A percentile compares a stretch with the other conserved stretches of the same genome.
phyloP scores from a whole-genome alignment of 495 filamentous ascomycete genomes.

The Cetradonia linearis region DNA sequence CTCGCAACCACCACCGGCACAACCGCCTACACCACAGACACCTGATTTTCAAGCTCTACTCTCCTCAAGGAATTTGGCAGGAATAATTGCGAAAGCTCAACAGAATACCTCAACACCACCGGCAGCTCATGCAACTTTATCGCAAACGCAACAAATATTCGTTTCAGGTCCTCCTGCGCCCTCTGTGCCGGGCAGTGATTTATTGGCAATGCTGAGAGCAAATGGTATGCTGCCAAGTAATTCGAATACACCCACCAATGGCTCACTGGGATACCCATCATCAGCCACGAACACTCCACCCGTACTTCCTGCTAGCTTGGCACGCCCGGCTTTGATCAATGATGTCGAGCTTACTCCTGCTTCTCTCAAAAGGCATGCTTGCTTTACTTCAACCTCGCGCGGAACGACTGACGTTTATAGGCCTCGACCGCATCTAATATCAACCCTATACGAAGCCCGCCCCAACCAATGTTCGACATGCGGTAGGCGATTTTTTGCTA shows the following conservation, averaged over 20 bases:
- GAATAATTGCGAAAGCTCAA: conserved; percentile 37
- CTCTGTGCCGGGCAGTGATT: conserved; percentile 33
- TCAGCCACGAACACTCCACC: conserved; percentile 22
- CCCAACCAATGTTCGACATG: conserved; percentile 85
- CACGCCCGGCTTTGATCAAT: conserved; percentile 28
- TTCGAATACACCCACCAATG: conserved; percentile 22
- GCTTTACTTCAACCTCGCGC: conserved; percentile 13
- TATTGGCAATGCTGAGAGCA: conserved; percentile 38
- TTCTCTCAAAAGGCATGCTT: conserved; percentile 68
- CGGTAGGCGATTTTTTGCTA: conserved; percentile 71
- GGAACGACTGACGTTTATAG: conserved; percentile 39
- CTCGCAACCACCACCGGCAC: conserved; percentile 27
- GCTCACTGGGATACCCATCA: conserved; percentile 24
- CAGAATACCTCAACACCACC: conserved; percentile 28
- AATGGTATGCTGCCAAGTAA: conserved; percentile 39
- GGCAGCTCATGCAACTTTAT: conserved; percentile 8
- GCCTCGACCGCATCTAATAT: conserved; percentile 62
- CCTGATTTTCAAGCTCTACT: conserved; percentile 35
- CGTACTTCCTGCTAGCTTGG: conserved; percentile 19
- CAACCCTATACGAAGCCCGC: conserved; percentile 62
- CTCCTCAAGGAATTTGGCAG: conserved; percentile 40
- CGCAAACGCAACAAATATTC: conserved; percentile 7
- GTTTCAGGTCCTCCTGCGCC: conserved; percentile 31
- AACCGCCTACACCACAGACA: conserved; percentile 32
- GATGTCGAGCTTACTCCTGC: conserved; percentile 59